These are phyloP conservation scores for Fusarium devonianum DNA, from an alignment of 2,329 filamentous ascomycete genomes.

Conservation along the genomic window DNA sequence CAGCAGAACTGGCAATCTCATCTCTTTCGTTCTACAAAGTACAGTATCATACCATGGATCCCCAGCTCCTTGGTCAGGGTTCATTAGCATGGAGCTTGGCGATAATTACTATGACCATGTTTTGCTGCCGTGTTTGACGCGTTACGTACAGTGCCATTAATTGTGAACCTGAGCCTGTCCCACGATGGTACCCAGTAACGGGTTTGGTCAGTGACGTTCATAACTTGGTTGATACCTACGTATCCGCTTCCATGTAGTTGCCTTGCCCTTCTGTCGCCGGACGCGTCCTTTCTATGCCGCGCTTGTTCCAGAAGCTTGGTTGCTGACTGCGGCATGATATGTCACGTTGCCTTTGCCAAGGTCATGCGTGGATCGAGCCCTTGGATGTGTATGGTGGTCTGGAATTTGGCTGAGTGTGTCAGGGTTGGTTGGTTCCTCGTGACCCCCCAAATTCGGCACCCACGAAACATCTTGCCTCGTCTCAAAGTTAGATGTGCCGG, in stretches of 20 bases:
- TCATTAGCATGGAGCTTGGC: constrained; percentile 1
- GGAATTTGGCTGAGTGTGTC: background rate
- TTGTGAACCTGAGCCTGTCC: background rate
- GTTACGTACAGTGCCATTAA: background rate
- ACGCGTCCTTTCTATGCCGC: background rate
- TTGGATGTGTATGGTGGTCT: constrained; percentile 6
- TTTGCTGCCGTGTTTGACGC: constrained; percentile 4
- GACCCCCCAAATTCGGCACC: no score
- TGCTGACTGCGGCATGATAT: background rate
- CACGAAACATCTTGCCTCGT: no score
- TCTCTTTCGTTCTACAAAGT: no score
- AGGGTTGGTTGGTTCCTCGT: no score
- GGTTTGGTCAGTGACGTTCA: background rate
- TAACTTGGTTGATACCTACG: no score
- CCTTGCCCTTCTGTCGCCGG: background rate
- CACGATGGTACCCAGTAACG: background rate
- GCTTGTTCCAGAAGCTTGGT: background rate
- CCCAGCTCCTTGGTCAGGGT: no score
- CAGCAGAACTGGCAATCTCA: background rate
- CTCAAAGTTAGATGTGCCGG: no score
- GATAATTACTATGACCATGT: background rate
- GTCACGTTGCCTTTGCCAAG: no score
- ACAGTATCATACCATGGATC: no score
- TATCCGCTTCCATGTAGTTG: background rate
- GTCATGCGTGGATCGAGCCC: no score